Base-by-base conservation (phyloP, 75 land plant species). In the Chamaecyparis obtusa region DNA sequence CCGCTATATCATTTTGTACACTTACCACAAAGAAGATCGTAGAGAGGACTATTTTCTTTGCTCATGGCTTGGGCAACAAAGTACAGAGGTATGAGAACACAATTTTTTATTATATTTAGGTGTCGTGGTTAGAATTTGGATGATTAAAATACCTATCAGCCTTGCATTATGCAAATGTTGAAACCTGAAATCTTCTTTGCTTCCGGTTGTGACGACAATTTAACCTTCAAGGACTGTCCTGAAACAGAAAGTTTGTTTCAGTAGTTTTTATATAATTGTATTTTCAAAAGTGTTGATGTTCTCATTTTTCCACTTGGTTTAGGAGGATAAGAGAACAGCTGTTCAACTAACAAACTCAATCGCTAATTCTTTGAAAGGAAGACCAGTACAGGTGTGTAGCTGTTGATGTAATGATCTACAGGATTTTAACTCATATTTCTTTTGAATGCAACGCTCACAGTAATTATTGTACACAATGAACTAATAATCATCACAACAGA, bases 41-140 rank as follows among this genome's bases (percentile, higher is more conserved):
- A 91, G 85, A 72, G 92, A 91, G 57, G 92, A 90, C 24, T 90
- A 88, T 76, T 88, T 91, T 71, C 89, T 91, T 72, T 91, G 92
- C 86, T 76, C 60, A 15, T 91, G 92, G 92, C 74, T 91, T 64
- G 92, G 92, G 44, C 82, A 88, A 64, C 92, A 91, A 78, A 80
- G 86, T 69, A 43, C 87, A 44, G 32, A 76, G 89, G 92, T 91
- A 90, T 55, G 92, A 41, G 43, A 56, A 32, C 49, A 75, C 83
- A 79, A 8, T 19, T 81, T 24, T 6, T 81, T 24, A 81, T 27
- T 36, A 46, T 81, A 46, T 9, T 44, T 24, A 2, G 9, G 11
- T 27, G 46, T 41, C 81, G 19, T 17, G 21, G 21, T 44, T 24
- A 9, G 51, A 81, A 27, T 0, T 43, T 81, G 15, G 13, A 27